Percentiles rank a stretch among this genome's conserved stretches.
Evolutionary conservation across 108 stramenopile genomes (phyloP).

Genomic region (Skeletonema costatum): DNA sequence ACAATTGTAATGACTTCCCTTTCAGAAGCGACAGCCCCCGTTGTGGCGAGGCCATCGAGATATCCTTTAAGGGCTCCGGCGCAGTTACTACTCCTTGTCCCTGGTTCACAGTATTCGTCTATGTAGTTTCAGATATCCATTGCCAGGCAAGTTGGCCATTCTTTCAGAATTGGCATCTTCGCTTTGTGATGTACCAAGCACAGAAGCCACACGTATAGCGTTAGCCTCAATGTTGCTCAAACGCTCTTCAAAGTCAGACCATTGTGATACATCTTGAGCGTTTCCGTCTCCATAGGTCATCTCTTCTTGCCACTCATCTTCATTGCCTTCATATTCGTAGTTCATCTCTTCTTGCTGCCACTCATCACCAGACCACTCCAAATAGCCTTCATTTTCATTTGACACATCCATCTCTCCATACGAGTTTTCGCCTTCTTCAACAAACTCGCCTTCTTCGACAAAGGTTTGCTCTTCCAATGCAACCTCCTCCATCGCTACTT

Average conservation of each 20-base stretch:
- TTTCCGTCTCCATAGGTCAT: background rate
- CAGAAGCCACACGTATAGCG: background rate
- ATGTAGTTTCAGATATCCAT: conserved; percentile 9
- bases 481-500: background rate
- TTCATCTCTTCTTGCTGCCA: background rate
- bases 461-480: background rate
- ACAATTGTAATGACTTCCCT: conserved; percentile 38
- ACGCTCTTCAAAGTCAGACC: background rate
- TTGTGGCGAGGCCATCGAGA: conserved; percentile 29
- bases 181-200: background rate
- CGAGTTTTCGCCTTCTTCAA: background rate
- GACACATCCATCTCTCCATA: background rate
- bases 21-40: conserved; percentile 29
- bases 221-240: background rate
- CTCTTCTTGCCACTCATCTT: background rate
- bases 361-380: background rate
- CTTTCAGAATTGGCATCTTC: background rate
- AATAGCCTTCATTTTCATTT: background rate
- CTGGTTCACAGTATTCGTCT: conserved; percentile 43
- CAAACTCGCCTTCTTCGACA: background rate
- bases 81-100: conserved; percentile 29
- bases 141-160: background rate
- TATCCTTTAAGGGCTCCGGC: conserved; percentile 37
- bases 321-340: background rate
- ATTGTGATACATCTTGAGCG: background rate